Base-by-base conservation (phyloP, 257 asterid species). In the Linderniella brevidens region DNA sequence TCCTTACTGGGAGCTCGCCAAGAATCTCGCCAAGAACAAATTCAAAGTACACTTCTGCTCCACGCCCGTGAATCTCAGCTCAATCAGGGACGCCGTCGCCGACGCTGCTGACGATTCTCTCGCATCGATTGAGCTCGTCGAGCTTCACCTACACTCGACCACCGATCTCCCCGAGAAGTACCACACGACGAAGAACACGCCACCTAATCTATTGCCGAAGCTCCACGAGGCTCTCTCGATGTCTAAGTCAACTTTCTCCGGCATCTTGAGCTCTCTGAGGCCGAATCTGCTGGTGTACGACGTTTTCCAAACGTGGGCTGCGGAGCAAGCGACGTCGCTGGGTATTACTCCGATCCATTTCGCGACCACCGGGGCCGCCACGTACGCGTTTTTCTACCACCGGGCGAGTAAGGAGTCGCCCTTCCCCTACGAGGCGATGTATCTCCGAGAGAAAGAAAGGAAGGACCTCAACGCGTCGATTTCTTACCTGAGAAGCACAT, bases 291-390 rank as follows among this genome's bases (percentile, higher is more conserved):
- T 69, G 20, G 66, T 76, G 13, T 76, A 58, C 45, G 85, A 76
- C 45, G n/a, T 19, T 7, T 66, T 66, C 54, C 78, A 76, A 13
- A 73, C 78, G 4, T 72, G 85, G 85, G 75, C 71, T 6, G 63
- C 76, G 0, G 62, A 62, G 11, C 16, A 59, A 8, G 80, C 80
- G 25, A 18, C 56, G 4, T 42, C 70, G 3, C 57, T 15, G 37
- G 61, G 61, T 7, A 49, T 72, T 0, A 70, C 68, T 1, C 55
- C 67, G 5, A 64, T 76, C 13, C 17, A 45, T 36, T 76, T 72
- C 46, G 20, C 54, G 0, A 52, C 73, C 5, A 0, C 69, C 0
- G 64, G 76, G 8, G 66, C 81, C 4, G 19, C 76, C 0, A 1
- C 67, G 0, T 10, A 19, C 16, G 53, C 73, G 0, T 69, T 29